Base-by-base conservation (phyloP, 2,329 filamentous ascomycete genomes). In the Fusarium sp. region DNA sequence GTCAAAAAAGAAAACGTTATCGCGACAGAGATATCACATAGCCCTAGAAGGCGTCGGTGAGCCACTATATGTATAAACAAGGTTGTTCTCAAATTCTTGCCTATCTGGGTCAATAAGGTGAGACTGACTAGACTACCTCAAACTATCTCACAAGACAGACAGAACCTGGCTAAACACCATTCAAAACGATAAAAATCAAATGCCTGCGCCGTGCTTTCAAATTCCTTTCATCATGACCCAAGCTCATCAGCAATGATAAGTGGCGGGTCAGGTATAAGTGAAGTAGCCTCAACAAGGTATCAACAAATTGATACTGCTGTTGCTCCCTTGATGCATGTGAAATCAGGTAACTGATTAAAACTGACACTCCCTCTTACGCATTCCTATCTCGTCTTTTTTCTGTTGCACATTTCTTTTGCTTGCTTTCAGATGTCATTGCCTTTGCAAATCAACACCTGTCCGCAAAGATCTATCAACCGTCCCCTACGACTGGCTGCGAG, bases 401-500 rank as follows among this genome's bases (percentile, higher is more conserved):
- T 63, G 42, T 59, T 29, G 29, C 11, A 38, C 59, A 54, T 66
- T 66, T 64, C 50, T 60, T 42, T 47, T 10, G 35, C 50, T 61
- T 47, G 42, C 64, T 68, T 76, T 27, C 58, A 38, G 68, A 38
- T 68, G 37, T 50, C 20, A 62, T 58, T 61, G 29, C 29, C 45
- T 37, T 59, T 29, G 18, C 27, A 52, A 74, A 20, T 64, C 18
- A 59, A 57, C 42, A 37, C 59, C 58, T 56, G 22, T 57, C 38
- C 35, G 14, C n/a, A 42, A 20, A 8, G 37, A 16, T 27, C 57
- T 47, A 38, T 29, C 34, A 62, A 54, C 47, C 69, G 18, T 59
- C 52, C 50, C 76, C 76, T 86, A 89, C 79, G 86, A 88, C 77
- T 88, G 85, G 85, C 85, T 90, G 80, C 88, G 87, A 67, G 88